Evolutionary conservation across 129 eudicot genomes (phyloP), one percentile per base, ranked within the genome.

Genomic region (Silybum marianum): DNA sequence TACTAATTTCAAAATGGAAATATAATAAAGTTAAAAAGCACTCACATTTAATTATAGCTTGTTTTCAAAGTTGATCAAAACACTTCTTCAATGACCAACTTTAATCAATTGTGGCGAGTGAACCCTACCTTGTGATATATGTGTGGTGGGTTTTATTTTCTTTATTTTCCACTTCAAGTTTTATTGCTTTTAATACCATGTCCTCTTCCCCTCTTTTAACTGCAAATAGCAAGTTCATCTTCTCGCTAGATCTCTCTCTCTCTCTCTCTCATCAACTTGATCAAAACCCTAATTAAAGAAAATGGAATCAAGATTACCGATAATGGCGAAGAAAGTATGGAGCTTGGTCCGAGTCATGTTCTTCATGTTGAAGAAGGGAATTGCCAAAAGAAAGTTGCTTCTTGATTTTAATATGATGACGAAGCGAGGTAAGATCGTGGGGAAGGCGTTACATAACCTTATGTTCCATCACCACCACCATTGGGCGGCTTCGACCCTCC

Each of bases 311-410:
- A 87, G 86, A 46, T 13, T 84, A 73, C 87, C 85, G 70, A 16
- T 89, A 2, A 24, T 84, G 22, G 84, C 88, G 3, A 91, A 89
- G 75, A 91, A 84, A 42, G 80, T 83, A 30, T 77, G 89, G 86
- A 83, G 77, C 72, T 23, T 86, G 36, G 77, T 89, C 44, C 82
- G 86, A 30, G 88, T 80, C 13, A 73, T 85, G 24, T 74, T 78
- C 78, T 86, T 81, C 88, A 87, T 89, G 90, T 36, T 91, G 34
- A 82, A 84, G 21, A 89, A 91, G 79, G 89, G 91, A 83, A 84
- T 91, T 14, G 86, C 93, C 19, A 89, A 91, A 77, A 70, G 83
- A 18, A 91, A 86, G 71, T 24, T 89, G 22, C 7, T 91, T 16
- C 40, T 76, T 13, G 87, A 91, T 74, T 88, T 91, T 44, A 89